These are phyloP conservation scores for Dictyostelium firmibasis DNA, from an alignment of 78 protist species.

Conservation along the genomic window DNA sequence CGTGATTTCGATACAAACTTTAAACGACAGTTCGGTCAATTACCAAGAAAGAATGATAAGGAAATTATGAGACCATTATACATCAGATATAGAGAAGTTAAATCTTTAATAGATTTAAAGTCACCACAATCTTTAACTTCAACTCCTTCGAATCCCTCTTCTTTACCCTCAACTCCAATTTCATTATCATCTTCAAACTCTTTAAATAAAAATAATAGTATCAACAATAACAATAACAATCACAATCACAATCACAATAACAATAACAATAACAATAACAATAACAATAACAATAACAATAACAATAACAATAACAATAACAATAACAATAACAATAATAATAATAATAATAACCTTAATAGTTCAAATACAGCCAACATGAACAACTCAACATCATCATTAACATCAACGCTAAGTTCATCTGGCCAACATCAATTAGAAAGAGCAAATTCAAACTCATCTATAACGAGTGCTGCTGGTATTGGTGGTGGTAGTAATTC, in stretches of 20 bases:
- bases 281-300: neutral
- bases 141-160: neutral
- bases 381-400: neutral
- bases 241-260: too few species aligned
- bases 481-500: neutral
- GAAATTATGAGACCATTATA: conserved; percentile 80
- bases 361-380: neutral
- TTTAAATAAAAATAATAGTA: too few species aligned
- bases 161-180: neutral
- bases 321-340: neutral
- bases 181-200: neutral
- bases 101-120: conserved; percentile 1
- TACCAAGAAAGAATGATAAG: conserved; percentile 60
- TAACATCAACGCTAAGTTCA: neutral
- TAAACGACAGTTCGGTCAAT: conserved; percentile 24
- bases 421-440: conserved; percentile 1
- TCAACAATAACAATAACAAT: neutral
- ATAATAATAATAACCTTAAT: neutral
- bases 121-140: neutral
- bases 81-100: conserved; percentile 67
- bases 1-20: conserved; percentile 63
- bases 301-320: neutral
- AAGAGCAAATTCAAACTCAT: neutral
- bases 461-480: neutral
- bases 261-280: too few species aligned